A percentile compares a stretch with the other conserved stretches of the same genome.
Conservation (phyloP, 495 filamentous ascomycete species). For the Neurospora sp. region DNA sequence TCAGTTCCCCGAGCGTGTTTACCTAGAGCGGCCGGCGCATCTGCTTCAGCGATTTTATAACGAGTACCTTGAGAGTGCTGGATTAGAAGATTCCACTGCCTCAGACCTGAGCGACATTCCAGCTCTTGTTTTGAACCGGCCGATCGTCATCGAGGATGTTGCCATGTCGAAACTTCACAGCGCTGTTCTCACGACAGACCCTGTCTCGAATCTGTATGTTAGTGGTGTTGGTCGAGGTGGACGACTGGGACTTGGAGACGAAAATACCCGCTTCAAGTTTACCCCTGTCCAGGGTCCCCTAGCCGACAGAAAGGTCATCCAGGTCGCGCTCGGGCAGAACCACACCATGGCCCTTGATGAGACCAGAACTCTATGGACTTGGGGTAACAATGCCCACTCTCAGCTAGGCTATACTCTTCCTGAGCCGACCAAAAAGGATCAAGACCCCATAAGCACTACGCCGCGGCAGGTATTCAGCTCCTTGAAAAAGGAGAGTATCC, state of each 20-base stretch:
- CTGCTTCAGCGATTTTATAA: conserved; percentile 59
- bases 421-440: conserved; percentile 45
- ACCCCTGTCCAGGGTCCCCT: conserved; percentile 66
- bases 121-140: conserved; percentile 53
- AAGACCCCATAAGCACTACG: conserved; percentile 67
- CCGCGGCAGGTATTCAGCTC: conserved; percentile 88
- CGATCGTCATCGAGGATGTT: conserved; percentile 64
- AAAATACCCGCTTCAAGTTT: conserved; percentile 76
- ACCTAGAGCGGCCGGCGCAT: conserved; percentile 68
- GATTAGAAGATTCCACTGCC: conserved; percentile 16
- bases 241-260: conserved; percentile 80
- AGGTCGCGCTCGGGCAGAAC: conserved; percentile 77
- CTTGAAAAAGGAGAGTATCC: conserved; percentile 71
- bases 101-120: conserved; percentile 48
- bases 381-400: conserved; percentile 80
- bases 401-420: conserved; percentile 76
- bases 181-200: conserved; percentile 81
- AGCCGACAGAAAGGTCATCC: conserved; percentile 55
- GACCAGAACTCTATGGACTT: conserved; percentile 77
- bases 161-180: conserved; percentile 87
- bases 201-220: conserved; percentile 82
- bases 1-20: conserved; percentile 78
- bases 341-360: conserved; percentile 78
- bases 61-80: conserved; percentile 40
- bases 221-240: conserved; percentile 90